Conservation (phyloP, 495 filamentous ascomycete species). For the Tuber indicum region DNA sequence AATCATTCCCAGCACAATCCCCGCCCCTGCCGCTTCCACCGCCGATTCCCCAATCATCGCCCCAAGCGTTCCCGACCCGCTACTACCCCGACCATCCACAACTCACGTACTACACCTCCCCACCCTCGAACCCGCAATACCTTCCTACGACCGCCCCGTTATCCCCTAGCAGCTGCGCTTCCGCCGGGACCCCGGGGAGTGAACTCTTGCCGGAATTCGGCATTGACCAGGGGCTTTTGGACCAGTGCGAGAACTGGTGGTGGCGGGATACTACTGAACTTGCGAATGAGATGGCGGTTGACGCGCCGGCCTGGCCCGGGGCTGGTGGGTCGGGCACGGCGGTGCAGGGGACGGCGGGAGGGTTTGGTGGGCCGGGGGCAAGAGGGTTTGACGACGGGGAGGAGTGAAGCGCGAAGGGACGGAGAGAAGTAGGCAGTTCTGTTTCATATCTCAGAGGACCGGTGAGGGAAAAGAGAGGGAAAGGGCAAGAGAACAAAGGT, state of each 20-base stretch:
- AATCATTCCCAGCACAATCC: conserved; percentile 5
- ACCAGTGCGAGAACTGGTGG: neutral
- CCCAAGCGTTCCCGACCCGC: neutral
- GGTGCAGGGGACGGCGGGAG: neutral
- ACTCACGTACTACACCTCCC: neutral
- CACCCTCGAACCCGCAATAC: neutral
- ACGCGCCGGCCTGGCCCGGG: neutral
- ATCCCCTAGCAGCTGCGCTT: neutral
- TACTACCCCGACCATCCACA: neutral
- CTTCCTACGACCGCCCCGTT: neutral
- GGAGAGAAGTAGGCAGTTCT: neutral
- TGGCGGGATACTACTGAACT: neutral
- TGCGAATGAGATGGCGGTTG: neutral
- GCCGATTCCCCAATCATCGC: neutral
- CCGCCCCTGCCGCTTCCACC: conserved; percentile 15
- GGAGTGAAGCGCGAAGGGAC: neutral
- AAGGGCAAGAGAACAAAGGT: neutral
- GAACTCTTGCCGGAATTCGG: neutral
- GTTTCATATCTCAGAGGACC: neutral
- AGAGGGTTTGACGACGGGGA: neutral
- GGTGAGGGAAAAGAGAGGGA: neutral
- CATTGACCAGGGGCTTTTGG: neutral
- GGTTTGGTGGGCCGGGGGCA: neutral
- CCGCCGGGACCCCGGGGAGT: neutral
- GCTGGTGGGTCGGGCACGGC: neutral